Evolutionary conservation across 176 grass and related monocot genomes (phyloP), one percentile per base, ranked within the genome.

Genomic region (Musa itinerans): DNA sequence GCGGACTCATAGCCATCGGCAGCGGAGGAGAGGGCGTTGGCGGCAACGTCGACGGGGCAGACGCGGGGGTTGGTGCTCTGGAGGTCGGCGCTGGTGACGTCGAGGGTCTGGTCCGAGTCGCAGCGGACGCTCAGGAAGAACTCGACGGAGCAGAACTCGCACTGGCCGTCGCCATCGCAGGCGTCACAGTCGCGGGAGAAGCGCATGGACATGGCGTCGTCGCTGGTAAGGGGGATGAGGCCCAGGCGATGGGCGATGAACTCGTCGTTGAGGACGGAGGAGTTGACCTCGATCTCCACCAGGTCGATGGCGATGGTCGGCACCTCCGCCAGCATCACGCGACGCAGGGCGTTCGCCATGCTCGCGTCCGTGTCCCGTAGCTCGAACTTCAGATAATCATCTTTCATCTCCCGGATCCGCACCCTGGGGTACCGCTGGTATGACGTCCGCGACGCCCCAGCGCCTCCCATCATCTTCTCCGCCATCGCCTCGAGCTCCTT

Each of bases 231-330:
- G 9, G 95, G 95, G 65, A 99, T 89, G 80, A 99, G 88, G n/a
- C 95, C 95, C 4, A 99, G 83, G 49, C 95, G 88, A 74, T 94
- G 95, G 24, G 95, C 86, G 63, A 99, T 81, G 84, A 99, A 99
- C 83, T 99, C 95, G 80, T 99, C 95, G 78, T 99, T 99, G 76
- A 99, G 95, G 15, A 99, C 95, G 72, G 95, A 86, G 23, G 95
- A 99, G 84, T 99, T 99, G 56, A 69, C 84, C 81, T 83, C 85
- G 73, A 96, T 92, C 73, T 96, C 92, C 14, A 96, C 92, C 68
- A 96, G 85, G 76, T 92, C 92, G 76, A 92, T 96, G 65, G 89
- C 89, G 69, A 92, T 83, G 6, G 92, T 96, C 20, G 92, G 89
- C 6, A 96, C 92, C 83, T 96, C 92, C 17, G 92, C 92, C 52